Evolutionary conservation across 2,329 filamentous ascomycete genomes (phyloP), one percentile per base, ranked within the genome.

Genomic region (Colletotrichum liriopes): DNA sequence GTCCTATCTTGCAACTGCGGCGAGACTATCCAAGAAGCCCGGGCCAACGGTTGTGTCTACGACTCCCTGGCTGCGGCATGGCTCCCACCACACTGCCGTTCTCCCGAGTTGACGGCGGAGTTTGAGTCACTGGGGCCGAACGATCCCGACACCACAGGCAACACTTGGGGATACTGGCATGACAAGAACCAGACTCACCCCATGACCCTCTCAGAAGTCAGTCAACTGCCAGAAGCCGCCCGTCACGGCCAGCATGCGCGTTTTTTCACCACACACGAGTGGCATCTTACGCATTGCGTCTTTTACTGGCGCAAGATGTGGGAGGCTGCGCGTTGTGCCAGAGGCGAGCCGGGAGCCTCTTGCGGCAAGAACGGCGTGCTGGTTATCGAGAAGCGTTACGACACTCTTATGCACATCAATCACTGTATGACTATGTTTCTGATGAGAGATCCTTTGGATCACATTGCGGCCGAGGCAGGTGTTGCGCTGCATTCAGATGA

Each of bases 221-320:
- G 66, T 23, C 49, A 56, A 52, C 41, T 68, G 1, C 66, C 59
- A 23, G 66, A 68, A 29, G 66, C 58, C 2, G 60, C 76, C 69
- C 35, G 74, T 76, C 64, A 59, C 65, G 62, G 61, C 47, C 11
- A 73, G 43, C 9, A 67, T 54, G 16, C 66, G 1, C 66, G 59
- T 0, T 78, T 78, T 60, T 78, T 72, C 47, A 59, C 73, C 3
- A 75, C 74, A 20, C 58, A 71, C 12, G 54, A 76, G 2, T 82
- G 80, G 80, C 80, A 82, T 67, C 64, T 79, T 0, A 73, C 74
- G 1, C 80, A 81, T 61, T 82, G 81, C 67, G 58, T 77, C 5
- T 81, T 77, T 39, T 81, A 81, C 70, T 82, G 81, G 81, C 75
- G 76, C 54, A 81, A 81, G 72, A 68, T 58, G 59, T 68, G 66